Evolutionary conservation across 1,284 basidiomycete species (phyloP), one percentile per base, ranked within the genome.

Genomic region (Cystobasidiaceae sp.): DNA sequence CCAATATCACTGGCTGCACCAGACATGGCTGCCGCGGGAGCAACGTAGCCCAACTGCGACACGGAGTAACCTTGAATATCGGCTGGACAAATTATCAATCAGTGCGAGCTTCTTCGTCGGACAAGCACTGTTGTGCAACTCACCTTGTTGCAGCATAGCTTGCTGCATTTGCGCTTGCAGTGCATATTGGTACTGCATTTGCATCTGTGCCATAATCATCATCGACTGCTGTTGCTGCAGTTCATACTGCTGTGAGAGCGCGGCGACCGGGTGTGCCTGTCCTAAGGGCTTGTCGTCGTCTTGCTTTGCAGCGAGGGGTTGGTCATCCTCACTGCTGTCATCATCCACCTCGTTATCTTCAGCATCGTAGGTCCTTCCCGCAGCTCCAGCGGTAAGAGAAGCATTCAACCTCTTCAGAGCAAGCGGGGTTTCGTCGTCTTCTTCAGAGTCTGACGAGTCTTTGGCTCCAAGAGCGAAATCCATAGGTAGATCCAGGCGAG

Each of bases 121-220:
- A n/a, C 8, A 57, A 27, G 5, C n/a, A 11, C 3, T 13, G 28
- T 17, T 15, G 8, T 41, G 8, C 9, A 46, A 44, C 57, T 50
- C 23, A 62, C 60, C 60, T 46, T 62, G 60, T 50, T 62, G 60
- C 39, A 62, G 43, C 5, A 49, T 49, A 23, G 57, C 57, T 25
- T 44, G 37, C 30, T 59, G 57, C 57, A 48, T n/a, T 21, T 62
- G 48, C 25, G 33, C 21, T 21, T 51, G 49, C 21, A 52, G 27
- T n/a, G 48, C 46, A 28, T 44, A 51, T 23, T 52, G 49, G 23
- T 52, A 52, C 41, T 62, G 49, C 21, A 44, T 28, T 41, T 62
- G 60, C 60, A 62, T 45, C 17, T 62, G 48, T 27, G 48, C 23
- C 8, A 62, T 30, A 30, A 62, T 48, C 32, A 43, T 43, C n/a